Percentiles rank a stretch among this genome's conserved stretches.
Evolutionary conservation across 306 rosid genomes (phyloP).

Genomic region (Crotalaria pallida): DNA sequence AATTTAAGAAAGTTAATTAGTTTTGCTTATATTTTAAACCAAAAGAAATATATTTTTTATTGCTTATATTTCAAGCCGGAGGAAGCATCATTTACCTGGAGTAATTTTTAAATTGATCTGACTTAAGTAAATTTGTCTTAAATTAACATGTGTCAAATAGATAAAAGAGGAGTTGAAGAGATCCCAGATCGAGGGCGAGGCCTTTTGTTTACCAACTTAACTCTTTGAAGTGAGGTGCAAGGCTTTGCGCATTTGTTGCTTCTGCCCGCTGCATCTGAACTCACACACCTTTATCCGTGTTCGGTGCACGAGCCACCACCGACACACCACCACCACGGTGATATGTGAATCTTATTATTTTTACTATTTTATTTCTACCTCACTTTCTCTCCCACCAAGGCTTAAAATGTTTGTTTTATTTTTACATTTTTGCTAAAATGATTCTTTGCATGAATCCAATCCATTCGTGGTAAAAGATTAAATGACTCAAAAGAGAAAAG

Average conservation of each 20-base stretch:
- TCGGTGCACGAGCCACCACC: constrained; percentile 23
- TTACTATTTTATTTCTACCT: background rate
- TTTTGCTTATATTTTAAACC: too few relatives aligned
- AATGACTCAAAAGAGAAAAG: background rate
- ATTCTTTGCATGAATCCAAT: background rate
- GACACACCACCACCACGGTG: background rate
- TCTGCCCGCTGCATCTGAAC: constrained; percentile 2
- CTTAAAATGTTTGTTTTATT: background rate
- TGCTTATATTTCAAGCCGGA: too few relatives aligned
- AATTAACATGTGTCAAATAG: constrained; percentile 5
- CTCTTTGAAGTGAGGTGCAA: background rate
- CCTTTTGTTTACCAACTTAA: background rate
- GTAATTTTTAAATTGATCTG: too few relatives aligned
- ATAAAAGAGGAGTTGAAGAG: background rate
- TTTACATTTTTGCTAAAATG: background rate
- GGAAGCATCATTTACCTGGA: too few relatives aligned
- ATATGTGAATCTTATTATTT: background rate
- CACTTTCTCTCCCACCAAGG: background rate
- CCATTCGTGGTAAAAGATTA: background rate
- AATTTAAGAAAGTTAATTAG: too few relatives aligned
- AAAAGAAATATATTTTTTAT: too few relatives aligned
- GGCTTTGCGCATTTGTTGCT: background rate
- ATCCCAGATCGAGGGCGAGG: background rate
- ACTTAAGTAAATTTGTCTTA: too few relatives aligned
- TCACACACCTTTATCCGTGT: constrained; percentile 7